Base-by-base conservation (phyloP, 805 yeast species). In the Crinitomyces ghanaensis region DNA sequence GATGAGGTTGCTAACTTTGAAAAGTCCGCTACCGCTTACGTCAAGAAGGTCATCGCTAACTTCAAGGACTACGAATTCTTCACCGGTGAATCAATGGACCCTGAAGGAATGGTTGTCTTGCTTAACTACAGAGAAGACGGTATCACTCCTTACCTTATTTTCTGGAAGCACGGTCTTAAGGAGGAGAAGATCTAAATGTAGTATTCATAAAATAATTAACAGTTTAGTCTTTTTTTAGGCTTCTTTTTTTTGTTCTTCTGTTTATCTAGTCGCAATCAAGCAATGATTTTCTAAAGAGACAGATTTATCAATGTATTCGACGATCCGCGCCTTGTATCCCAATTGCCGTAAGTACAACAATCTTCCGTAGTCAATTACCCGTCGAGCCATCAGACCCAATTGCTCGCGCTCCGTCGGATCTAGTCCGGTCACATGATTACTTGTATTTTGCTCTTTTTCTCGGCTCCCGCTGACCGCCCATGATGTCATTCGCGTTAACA, bases 101-200 rank as follows among this genome's bases (percentile, higher is more conserved):
- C 98, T 65, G 98, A 91, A 68, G 98, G 79, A 53, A 91, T 91
- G 98, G 68, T 91, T 60, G 84, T 85, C 52, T 76, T 91, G 65
- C 81, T 91, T 68, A 91, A 91, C 93, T 91, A 88, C 85, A 93
- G 98, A 71, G 98, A 91, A 73, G 97, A 91, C 63, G 98, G 98
- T 72, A 71, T 77, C 55, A 91, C 98, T 53, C 98, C 98, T 60
- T 91, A 62, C 70, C 91, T 88, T 58, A 84, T 86, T 49, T 77
- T 86, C 79, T 91, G 98, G 98, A 91, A 88, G 73, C 98, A 91
- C 69, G 98, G 98, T 75, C 77, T 82, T 51, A 69, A 62, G 54
- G 83, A 75, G 63, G 75, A 71, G 65, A 91, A 91, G 79, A 73
- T 88, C 73, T 88, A 85, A 78, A 59, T 25, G 12, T 26, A 20